Percentiles rank a stretch among this genome's conserved stretches.
Conservation (phyloP, 2,329 filamentous ascomycete genomes). For the Myriosclerotinia scirpicola region DNA sequence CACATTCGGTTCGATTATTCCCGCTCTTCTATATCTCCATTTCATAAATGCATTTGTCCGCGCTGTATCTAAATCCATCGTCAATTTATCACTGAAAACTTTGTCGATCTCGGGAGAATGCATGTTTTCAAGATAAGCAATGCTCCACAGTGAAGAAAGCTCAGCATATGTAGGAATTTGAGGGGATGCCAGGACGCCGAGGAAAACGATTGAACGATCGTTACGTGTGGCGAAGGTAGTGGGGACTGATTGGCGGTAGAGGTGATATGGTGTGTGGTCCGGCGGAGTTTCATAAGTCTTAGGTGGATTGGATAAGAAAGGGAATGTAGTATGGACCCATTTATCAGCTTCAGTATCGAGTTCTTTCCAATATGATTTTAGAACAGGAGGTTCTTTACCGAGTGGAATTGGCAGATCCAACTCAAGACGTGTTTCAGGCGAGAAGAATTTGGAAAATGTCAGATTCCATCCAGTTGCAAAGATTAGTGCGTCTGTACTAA, state of each 20-base stretch:
- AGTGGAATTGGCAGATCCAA: constrained; percentile 18
- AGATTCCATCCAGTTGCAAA: constrained; percentile 24
- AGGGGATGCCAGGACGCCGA: constrained; percentile 30
- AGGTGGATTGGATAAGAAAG: constrained; percentile 23
- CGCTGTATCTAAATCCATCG: constrained; percentile 16
- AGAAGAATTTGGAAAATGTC: constrained; percentile 21
- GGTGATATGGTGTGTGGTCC: constrained; percentile 15
- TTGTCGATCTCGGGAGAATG: constrained; percentile 14
- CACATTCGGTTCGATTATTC: constrained; percentile 19
- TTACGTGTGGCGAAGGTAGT: constrained; percentile 35
- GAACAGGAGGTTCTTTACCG: neutral
- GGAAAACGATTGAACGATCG: constrained; percentile 41
- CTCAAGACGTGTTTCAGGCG: constrained; percentile 15
- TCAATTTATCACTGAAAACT: constrained; percentile 4
- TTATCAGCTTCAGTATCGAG: constrained; percentile 11
- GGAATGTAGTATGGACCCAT: constrained; percentile 21
- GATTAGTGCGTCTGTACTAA: constrained; percentile 17
- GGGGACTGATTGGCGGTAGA: constrained; percentile 47
- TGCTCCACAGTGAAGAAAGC: constrained; percentile 22
- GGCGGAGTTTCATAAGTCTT: constrained; percentile 17
- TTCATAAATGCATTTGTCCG: constrained; percentile 18
- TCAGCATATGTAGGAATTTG: constrained; percentile 25
- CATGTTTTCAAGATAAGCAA: constrained; percentile 24
- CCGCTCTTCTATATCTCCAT: constrained; percentile 16
- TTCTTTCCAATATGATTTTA: constrained; percentile 16